Base-by-base conservation (phyloP, 2,329 filamentous ascomycete genomes). In the Thermochaetoides dissita region DNA sequence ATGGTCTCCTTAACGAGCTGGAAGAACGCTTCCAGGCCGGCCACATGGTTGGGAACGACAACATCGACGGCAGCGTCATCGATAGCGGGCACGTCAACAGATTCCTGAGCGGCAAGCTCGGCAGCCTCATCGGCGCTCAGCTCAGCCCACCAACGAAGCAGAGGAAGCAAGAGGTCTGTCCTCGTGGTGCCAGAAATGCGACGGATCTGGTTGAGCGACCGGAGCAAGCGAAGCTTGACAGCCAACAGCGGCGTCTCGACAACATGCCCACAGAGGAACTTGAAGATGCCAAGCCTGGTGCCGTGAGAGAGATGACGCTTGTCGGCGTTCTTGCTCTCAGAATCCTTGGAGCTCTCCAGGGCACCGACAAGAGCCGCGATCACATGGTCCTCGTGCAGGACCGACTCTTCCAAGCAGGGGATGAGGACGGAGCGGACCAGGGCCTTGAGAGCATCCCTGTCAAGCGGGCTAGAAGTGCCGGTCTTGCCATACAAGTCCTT, bases 381-480 rank as follows among this genome's bases (percentile, higher is more conserved):
- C 36, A 94, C 69, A 46, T 91, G 79, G 29, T 72, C 74, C 4
- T 76, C 65, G 55, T 96, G 87, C 50, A 95, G 74, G 3, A 89
- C 71, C 54, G 81, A 93, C 60, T 95, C 91, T 60, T 95, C 88
- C 8, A 94, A 63, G 2, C 72, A 74, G 0, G 84, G 84, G 12
- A 85, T 59, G n/a, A 95, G 62, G 33, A 82, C 68, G 12, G 74
- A 67, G 12, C 75, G 69, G 1, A 91, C 55, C 12, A 93, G 61
- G 44, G 74, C 78, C 36, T 70, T 64, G 2, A 66, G 64, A 41
- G 80, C 71, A 24, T 78, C 71, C 1, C 64, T 55, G 3, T 72
- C 60, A 41, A 93, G 66, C 67, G 73, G 75, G 37, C 71, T 64
- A 10, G 81, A 58, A 32, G 69, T 60, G 29, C 62, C 63, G 6